phyloP scores from a whole-genome alignment of 768 basidiomycete genomes.

The Strobilomyces confusus region DNA sequence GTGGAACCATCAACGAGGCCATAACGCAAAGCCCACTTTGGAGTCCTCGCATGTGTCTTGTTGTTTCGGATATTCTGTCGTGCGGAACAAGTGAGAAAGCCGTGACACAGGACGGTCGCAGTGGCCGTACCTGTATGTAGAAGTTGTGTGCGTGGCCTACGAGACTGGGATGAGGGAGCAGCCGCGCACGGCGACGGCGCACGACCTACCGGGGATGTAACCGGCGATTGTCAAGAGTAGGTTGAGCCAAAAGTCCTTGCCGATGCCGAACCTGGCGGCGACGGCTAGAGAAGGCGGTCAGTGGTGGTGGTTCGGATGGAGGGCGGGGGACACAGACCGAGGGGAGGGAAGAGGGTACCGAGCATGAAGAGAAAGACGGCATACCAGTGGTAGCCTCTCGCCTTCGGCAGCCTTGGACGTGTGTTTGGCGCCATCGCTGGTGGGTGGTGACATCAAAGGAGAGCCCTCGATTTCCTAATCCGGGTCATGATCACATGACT shows the following conservation, averaged over 20 bases:
- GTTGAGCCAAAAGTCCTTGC: constrained; percentile 89
- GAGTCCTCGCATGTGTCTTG: constrained; percentile 88
- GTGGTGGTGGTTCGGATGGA: background rate
- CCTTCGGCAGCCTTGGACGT: constrained; percentile 52
- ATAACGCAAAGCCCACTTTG: constrained; percentile 90
- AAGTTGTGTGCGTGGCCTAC: constrained; percentile 89
- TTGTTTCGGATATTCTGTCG: constrained; percentile 90
- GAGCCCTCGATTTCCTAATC: constrained; percentile 3
- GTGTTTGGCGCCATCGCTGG: constrained; percentile 30
- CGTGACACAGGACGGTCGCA: background rate
- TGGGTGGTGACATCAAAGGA: background rate
- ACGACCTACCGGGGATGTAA: constrained; percentile 72
- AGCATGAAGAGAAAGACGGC: constrained; percentile 76
- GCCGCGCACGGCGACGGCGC: background rate
- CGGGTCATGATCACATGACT: constrained; percentile 20
- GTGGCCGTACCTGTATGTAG: constrained; percentile 68
- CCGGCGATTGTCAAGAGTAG: constrained; percentile 84
- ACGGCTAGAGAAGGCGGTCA: constrained; percentile 57
- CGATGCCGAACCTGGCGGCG: constrained; percentile 89
- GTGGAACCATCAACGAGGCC: constrained; percentile 82
- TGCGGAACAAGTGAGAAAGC: constrained; percentile 6
- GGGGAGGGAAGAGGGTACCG: constrained; percentile 87
- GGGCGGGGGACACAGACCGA: constrained; percentile 52
- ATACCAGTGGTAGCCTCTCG: constrained; percentile 74
- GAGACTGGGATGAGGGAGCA: constrained; percentile 6